Evolutionary conservation across 75 land plant genomes (phyloP), one percentile per base, ranked within the genome.

Genomic region (Picea sitchensis): DNA sequence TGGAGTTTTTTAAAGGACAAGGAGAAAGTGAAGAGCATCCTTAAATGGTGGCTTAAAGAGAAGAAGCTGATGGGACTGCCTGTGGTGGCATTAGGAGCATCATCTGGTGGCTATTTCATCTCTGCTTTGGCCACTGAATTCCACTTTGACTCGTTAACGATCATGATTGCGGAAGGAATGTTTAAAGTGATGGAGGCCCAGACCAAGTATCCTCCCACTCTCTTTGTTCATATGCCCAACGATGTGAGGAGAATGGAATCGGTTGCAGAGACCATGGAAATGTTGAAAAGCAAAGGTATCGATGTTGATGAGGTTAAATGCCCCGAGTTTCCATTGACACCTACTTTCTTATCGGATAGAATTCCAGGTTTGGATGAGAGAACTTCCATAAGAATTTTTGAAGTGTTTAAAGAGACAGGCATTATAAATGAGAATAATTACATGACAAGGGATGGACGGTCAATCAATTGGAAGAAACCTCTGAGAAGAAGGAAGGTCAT

Each of bases 151-250:
- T 82, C 93, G 58, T 80, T 94, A 30, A 79, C 82, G 58, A 57
- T 92, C 18, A 89, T 92, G 93, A 92, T 96, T 81, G 87, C 95
- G n/a, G 87, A 90, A 78, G 96, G 92, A 0, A 21, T 86, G 58
- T 92, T 91, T 77, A 75, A 78, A 57, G 68, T 61, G 2, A 78
- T 84, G 79, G 81, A 86, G 36, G 54, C 84, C 1, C 60, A 59
- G 21, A 60, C 21, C 17, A 77, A 81, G 18, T 88, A 26, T 26
- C 26, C 26, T 26, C 26, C 26, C 26, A 26, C 91, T 1, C 88
- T 96, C 34, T 96, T 96, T 82, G 94, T 94, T 34, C 94, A 94
- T 77, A 96, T 96, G 96, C 93, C 95, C n/a, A 92, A 90, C 58
- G 99, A 96, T 80, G 58, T 17, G 18, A 20, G 31, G 58, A 86